Percentiles rank a stretch among this genome's conserved stretches.
Conservation (phyloP, 441 rosid species). For the Hypseocharis bilobata region DNA sequence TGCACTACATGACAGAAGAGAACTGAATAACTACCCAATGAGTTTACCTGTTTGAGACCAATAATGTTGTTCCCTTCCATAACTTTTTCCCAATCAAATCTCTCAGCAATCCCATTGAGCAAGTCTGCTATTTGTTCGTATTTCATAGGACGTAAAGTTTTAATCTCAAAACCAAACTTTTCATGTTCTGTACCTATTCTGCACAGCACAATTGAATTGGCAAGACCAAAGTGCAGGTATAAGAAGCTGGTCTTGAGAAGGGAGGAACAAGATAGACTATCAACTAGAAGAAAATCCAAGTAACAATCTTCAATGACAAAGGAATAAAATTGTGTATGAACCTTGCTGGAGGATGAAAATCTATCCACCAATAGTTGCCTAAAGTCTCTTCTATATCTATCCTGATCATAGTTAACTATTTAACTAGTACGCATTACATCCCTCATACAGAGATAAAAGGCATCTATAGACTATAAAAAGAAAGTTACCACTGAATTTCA, state of each 20-base stretch:
- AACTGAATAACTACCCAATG: neutral
- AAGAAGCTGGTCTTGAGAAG: neutral
- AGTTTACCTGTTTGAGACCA: slow-evolving; percentile 79
- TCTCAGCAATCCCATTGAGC: slow-evolving; percentile 84
- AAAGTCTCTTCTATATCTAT: neutral
- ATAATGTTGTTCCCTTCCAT: slow-evolving; percentile 80
- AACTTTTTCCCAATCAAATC: slow-evolving; percentile 94
- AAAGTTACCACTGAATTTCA: neutral
- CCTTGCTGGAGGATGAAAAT: neutral
- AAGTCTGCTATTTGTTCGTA: slow-evolving; percentile 85
- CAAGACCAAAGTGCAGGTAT: slow-evolving; percentile 11
- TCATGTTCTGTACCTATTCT: slow-evolving; percentile 98
- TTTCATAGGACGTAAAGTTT: slow-evolving; percentile 75
- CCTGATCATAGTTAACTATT: neutral
- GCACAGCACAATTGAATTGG: slow-evolving; percentile 27
- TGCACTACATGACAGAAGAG: neutral
- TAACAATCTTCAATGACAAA: no score
- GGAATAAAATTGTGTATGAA: neutral
- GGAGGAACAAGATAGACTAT: neutral
- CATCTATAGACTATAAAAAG: no score
- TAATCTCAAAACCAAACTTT: slow-evolving; percentile 87
- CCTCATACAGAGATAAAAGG: no score
- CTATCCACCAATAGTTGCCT: neutral
- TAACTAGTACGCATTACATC: neutral
- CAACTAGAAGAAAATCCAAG: no score